Evolutionary conservation across 208 protist species (phyloP), one percentile per base, ranked within the genome.

Genomic region (Acanthamoeba rhysodes): DNA sequence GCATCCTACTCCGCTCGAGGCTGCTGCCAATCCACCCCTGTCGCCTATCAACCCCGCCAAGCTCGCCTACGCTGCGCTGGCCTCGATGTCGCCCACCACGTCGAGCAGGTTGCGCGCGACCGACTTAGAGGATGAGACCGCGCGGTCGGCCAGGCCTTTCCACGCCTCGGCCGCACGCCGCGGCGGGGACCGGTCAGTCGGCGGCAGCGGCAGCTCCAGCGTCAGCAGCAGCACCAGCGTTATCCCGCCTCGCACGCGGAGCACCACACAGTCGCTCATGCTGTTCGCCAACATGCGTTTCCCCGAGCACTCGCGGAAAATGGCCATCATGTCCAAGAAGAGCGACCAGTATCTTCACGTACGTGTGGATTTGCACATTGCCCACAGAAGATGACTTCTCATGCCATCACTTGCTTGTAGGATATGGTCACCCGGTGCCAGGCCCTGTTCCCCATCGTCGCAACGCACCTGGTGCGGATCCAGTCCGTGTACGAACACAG

Each of bases 231-330:
- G 55, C 55, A 24, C 55, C 18, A 59, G 20, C 59, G 2, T 9
- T n/a, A 8, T 22, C 24, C 59, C 59, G 59, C 3, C 59, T 66
- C 59, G 59, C 59, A 7, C 22, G 68, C 29, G 7, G 68, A 45
- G 32, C 68, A n/a, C 32, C 68, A 24, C 68, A 10, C 37, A 85
- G 76, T 20, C 41, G 76, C 76, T 85, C 22, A 53, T 55, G 18
- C 10, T 85, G 22, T 85, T 37, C 9, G 16, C 76, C 9, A 16
- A 29, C n/a, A 34, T 88, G 45, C 80, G n/a, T 1, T 88, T 41
- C n/a, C n/a, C 50, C 53, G 80, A 88, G 80, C 80, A 88, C n/a
- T 57, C 80, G 24, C 80, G 80, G 32, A 88, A 64, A 50, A 88
- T 88, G 12, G 29, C 14, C 9, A 27, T 29, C 9, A 55, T 88